Evolutionary conservation across 306 rosid species (phyloP), one percentile per base, ranked within the genome.

Genomic region (Casuarina glauca): DNA sequence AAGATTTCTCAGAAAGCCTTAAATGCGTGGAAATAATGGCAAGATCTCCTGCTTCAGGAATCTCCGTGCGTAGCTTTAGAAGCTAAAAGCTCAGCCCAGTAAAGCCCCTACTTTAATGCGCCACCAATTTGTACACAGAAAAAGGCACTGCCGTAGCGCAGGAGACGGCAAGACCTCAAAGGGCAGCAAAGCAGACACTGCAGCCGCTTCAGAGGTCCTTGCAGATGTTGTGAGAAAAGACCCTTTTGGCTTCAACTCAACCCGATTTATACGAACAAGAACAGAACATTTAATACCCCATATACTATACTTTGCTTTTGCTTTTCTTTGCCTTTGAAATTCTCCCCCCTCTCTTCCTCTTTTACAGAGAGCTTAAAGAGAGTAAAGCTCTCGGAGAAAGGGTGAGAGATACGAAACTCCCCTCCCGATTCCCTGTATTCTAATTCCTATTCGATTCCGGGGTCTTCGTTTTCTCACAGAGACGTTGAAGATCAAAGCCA

Each of bases 151-250:
- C 78, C 53, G 79, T 83, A 84, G 78, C 78, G 69, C 78, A 82
- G 80, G 85, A 84, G 93, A 82, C 98, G 94, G 97, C 93, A 81
- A 80, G 76, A 51, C 88, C 89, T 89, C 80, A 90, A 83, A 48
- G 91, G 90, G 89, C 87, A 81, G 89, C 83, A 78, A 78, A 82
- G 69, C 4, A 1, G 51, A 12, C 55, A 17, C 72, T 69, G 78
- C 71, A 67, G 35, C 71, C 42, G 13, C 61, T 52, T 73, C 58
- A 44, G 50, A 66, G 76, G 67, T n/a, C 46, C 6, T n/a, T 53
- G 35, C 49, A 42, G 35, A 42, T 44, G 82, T 69, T 51, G 73
- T 67, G 63, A 50, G 49, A 86, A 87, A 85, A 84, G 81, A 83
- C 80, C 78, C 88, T 81, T 83, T 86, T 87, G 73, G 76, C 78